These are phyloP conservation scores for Cladochytrium replicatum DNA, from an alignment of 192 early-diverging fungal genomes.

Conservation along the genomic window DNA sequence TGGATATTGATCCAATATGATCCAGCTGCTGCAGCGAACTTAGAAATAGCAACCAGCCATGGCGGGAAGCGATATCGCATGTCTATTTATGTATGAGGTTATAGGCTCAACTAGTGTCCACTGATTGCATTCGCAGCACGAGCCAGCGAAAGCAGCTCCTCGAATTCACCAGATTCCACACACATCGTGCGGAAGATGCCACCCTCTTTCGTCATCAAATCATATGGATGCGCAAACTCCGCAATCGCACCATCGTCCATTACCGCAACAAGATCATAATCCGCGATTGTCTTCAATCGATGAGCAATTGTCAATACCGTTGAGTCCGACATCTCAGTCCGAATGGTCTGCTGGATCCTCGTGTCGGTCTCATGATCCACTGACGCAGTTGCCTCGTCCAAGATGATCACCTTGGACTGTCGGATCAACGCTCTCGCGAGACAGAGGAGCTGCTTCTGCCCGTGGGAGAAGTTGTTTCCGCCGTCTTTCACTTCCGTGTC, in stretches of 20 bases:
- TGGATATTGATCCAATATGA: too few relatives aligned
- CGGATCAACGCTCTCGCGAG: constrained; percentile 55
- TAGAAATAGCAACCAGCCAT: too few relatives aligned
- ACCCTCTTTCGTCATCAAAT: constrained; percentile 40
- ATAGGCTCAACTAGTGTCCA: too few relatives aligned
- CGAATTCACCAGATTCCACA: constrained; percentile 67
- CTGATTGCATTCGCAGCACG: too few relatives aligned
- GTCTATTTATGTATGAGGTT: too few relatives aligned
- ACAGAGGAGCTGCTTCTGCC: constrained; percentile 63
- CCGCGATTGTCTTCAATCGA: constrained; percentile 50
- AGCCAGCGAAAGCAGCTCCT: constrained; percentile 54
- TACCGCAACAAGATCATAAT: constrained; percentile 70
- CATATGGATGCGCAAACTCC: constrained; percentile 57
- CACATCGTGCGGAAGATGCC: constrained; percentile 72
- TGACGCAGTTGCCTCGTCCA: constrained; percentile 83
- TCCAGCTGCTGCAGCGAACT: too few relatives aligned
- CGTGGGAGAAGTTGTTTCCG: constrained; percentile 61
- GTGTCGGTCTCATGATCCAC: constrained; percentile 53
- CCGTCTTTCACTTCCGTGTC: constrained; percentile 33
- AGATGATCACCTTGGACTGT: constrained; percentile 54
- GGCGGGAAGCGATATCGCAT: too few relatives aligned
- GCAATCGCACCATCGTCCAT: constrained; percentile 62
- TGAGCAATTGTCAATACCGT: constrained; percentile 82
- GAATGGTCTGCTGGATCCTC: constrained; percentile 71
- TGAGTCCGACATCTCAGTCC: constrained; percentile 53